phyloP scores from a whole-genome alignment of 2,329 filamentous ascomycete species.

The Periconia macrospinosa region DNA sequence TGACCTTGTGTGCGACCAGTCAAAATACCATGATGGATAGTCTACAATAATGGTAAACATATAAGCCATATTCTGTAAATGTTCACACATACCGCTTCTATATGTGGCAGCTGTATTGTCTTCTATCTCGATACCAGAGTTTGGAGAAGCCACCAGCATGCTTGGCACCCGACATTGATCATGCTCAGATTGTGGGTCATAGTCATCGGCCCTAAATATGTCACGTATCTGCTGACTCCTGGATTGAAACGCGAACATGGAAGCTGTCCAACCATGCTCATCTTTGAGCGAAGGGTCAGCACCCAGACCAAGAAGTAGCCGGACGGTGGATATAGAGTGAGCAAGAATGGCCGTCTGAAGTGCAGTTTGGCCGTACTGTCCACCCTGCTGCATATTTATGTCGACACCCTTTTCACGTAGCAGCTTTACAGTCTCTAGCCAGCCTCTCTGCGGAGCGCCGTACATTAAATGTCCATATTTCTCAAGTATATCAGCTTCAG shows the following conservation, averaged over 20 bases:
- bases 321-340: neutral
- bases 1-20: neutral
- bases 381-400: too few species aligned
- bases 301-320: neutral
- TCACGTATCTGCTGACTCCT: neutral
- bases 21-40: neutral
- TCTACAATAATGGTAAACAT: neutral
- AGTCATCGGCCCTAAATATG: neutral
- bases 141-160: neutral
- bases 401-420: too few species aligned
- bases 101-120: neutral
- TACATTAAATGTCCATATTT: too few species aligned
- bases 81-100: neutral
- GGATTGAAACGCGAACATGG: neutral
- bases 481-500: too few species aligned
- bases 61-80: neutral
- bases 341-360: slow-evolving; percentile 5
- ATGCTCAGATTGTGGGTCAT: neutral
- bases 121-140: neutral
- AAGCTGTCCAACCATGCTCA: neutral
- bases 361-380: neutral
- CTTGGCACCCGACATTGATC: neutral
- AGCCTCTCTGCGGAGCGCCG: too few species aligned
- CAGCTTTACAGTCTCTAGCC: too few species aligned
- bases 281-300: slow-evolving; percentile 1